Evolutionary conservation across 257 asterid species (phyloP).

Genomic region (Salvia miltiorrhiza): DNA sequence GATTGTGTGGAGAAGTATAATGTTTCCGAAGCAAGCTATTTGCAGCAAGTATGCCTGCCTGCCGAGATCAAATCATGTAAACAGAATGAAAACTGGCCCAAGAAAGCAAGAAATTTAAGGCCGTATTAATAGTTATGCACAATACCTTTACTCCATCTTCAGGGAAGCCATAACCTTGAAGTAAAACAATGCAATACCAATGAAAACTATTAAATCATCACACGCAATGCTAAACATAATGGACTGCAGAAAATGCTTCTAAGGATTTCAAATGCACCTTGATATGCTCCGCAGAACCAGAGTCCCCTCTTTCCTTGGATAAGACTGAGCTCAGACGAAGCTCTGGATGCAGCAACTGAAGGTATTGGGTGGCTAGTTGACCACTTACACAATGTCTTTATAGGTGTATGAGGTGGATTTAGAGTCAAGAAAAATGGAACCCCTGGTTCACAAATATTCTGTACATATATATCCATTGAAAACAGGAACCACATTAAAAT

Average conservation of each 20-base stretch:
- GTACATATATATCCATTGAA: not conserved
- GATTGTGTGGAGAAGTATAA: slow-evolving; percentile 32
- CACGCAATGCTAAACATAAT: not conserved
- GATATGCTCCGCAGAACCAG: slow-evolving; percentile 89
- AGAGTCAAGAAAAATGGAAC: slow-evolving; percentile 53
- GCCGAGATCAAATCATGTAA: slow-evolving; percentile 2
- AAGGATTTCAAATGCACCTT: slow-evolving; percentile 37
- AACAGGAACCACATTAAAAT: not conserved
- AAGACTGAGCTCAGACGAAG: slow-evolving; percentile 44
- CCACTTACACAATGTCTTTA: slow-evolving; percentile 51
- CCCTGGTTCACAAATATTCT: slow-evolving; percentile 52
- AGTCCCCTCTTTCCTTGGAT: slow-evolving; percentile 76
- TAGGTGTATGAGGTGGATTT: slow-evolving; percentile 59
- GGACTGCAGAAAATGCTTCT: not conserved
- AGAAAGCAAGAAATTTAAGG: not conserved
- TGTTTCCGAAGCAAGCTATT: slow-evolving; percentile 40
- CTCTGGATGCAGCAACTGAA: slow-evolving; percentile 71
- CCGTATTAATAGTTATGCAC: not conserved
- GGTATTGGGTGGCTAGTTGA: slow-evolving; percentile 75
- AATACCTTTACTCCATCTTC: slow-evolving; percentile 80
- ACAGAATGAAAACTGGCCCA: not conserved
- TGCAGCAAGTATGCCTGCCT: slow-evolving; percentile 71
- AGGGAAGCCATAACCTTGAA: slow-evolving; percentile 70
- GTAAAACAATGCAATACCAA: not conserved
- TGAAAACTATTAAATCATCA: not conserved